These are phyloP conservation scores for Beauveria sp. DNA, from an alignment of 2,329 filamentous ascomycete genomes.

Conservation along the genomic window DNA sequence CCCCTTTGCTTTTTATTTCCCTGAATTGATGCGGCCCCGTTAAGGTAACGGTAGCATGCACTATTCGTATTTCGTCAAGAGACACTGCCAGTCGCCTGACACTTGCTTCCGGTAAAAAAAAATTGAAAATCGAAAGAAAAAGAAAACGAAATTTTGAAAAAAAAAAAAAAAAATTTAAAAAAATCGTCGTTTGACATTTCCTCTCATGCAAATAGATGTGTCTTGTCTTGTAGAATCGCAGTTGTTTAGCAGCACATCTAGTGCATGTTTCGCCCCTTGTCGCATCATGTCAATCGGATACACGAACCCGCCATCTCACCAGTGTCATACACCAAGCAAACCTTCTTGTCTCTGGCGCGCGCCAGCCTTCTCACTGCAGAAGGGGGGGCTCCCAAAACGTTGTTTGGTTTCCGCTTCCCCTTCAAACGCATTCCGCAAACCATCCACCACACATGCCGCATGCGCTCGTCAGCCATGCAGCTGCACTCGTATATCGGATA, in stretches of 20 bases:
- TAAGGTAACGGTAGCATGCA: background rate
- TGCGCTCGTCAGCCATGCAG: background rate
- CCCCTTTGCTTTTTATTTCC: background rate
- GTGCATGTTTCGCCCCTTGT: constrained; percentile 2
- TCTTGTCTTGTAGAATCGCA: background rate
- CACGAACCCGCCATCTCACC: background rate
- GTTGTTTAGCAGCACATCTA: background rate
- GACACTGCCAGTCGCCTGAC: background rate
- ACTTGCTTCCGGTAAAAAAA: background rate
- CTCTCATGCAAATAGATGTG: too few species aligned
- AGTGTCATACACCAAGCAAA: too few species aligned
- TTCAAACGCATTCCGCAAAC: too few species aligned
- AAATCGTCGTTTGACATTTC: background rate
- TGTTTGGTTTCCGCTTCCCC: too few species aligned
- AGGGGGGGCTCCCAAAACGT: too few species aligned
- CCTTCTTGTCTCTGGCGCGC: too few species aligned
- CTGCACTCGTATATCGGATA: background rate
- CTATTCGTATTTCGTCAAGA: background rate
- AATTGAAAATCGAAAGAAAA: too few species aligned
- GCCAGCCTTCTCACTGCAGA: too few species aligned
- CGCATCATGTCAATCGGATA: constrained; percentile 6
- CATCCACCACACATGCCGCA: too few species aligned
- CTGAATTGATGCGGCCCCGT: background rate
- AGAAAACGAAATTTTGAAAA: too few species aligned
- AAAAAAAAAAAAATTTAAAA: background rate